These are phyloP conservation scores for Pleurotus platypus DNA, from an alignment of 768 basidiomycete species.

Conservation along the genomic window DNA sequence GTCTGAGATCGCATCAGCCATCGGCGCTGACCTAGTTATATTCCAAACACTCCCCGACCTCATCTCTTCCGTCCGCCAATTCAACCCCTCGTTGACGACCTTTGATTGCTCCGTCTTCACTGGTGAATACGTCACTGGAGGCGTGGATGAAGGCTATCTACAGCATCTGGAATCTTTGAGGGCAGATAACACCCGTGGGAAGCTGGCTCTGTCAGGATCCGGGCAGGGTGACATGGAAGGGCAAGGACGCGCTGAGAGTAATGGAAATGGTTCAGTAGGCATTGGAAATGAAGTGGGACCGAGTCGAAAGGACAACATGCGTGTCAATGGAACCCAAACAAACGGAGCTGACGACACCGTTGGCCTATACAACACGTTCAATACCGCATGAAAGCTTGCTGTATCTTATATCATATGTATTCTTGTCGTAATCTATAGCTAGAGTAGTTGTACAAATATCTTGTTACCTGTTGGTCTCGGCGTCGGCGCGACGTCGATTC, in stretches of 20 bases:
- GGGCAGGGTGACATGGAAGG: constrained; percentile 29
- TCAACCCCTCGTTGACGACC: constrained; percentile 69
- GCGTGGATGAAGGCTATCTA: constrained; percentile 83
- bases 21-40: constrained; percentile 94
- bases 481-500: constrained; percentile 9
- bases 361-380: constrained; percentile 76
- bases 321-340: constrained; percentile 26
- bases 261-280: constrained; percentile 24
- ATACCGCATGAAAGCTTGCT: constrained; percentile 19
- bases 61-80: constrained; percentile 76
- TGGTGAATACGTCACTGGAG: constrained; percentile 94
- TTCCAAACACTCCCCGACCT: constrained; percentile 93
- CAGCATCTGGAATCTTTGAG: constrained; percentile 69
- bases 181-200: constrained; percentile 76
- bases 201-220: constrained; percentile 30
- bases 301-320: constrained; percentile 14
- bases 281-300: constrained; percentile 12
- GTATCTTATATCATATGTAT: not conserved
- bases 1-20: constrained; percentile 69
- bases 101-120: constrained; percentile 99
- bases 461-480: not conserved
- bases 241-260: constrained; percentile 29
- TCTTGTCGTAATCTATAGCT: not conserved
- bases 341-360: constrained; percentile 75
- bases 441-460: too few relatives aligned